Percentiles rank a stretch among this genome's conserved stretches.
These are phyloP conservation scores for Chaetomium cochliodes DNA, from an alignment of 495 filamentous ascomycete species.

Conservation along the genomic window DNA sequence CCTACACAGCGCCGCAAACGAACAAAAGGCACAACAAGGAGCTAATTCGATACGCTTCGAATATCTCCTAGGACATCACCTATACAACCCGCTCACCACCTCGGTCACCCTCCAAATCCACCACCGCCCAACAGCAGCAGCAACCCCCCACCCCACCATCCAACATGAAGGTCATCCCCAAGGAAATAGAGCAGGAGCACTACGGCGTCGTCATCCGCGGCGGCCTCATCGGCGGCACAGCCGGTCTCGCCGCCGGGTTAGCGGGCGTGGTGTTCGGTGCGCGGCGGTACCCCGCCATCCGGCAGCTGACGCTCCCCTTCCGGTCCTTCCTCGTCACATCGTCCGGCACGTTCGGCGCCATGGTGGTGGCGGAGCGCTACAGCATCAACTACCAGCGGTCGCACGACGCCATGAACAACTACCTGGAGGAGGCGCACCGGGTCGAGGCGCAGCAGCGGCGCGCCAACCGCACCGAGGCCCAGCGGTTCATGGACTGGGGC, in stretches of 20 bases:
- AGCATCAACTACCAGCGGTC: constrained; percentile 70
- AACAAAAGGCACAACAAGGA: constrained; percentile 12
- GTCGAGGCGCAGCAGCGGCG: constrained; percentile 44
- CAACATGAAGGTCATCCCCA: constrained; percentile 89
- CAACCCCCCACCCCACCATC: not conserved
- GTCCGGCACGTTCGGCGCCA: constrained; percentile 75
- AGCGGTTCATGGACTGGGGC: constrained; percentile 58
- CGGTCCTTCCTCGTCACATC: constrained; percentile 87
- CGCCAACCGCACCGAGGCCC: constrained; percentile 39
- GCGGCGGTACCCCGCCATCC: constrained; percentile 68
- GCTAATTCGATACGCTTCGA: not conserved
- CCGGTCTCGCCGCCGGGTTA: constrained; percentile 63
- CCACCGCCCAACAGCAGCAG: not conserved
- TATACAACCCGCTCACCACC: not conserved
- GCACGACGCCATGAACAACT: constrained; percentile 63
- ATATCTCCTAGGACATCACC: not conserved
- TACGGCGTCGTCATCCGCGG: constrained; percentile 70
- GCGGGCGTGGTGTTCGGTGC: constrained; percentile 62
- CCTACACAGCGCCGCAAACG: not conserved
- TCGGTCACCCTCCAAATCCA: not conserved
- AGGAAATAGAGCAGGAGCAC: constrained; percentile 78
- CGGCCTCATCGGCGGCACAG: constrained; percentile 65
- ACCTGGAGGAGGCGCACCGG: constrained; percentile 59
- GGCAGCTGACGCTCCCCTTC: constrained; percentile 80
- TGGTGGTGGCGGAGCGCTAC: constrained; percentile 79